Evolutionary conservation across 2,329 filamentous ascomycete genomes (phyloP).

Genomic region (Dothistroma septosporum): DNA sequence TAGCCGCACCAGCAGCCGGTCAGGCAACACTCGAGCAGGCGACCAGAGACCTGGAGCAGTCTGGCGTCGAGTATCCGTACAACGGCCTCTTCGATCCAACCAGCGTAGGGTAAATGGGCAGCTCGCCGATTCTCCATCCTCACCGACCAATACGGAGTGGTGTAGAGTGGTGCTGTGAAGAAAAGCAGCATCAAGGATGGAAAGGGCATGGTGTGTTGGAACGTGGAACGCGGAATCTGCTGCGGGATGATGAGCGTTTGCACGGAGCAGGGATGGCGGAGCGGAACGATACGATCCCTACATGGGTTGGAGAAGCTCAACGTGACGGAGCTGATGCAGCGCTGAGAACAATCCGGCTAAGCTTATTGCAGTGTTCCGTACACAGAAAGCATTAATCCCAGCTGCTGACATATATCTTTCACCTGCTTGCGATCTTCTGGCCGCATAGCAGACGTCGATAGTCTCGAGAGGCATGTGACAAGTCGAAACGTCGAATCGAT

Average conservation of each 20-base stretch:
- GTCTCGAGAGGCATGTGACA: too few species aligned
- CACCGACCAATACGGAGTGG: neutral
- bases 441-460: too few species aligned
- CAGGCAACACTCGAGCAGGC: conserved; percentile 17
- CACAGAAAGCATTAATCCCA: too few species aligned
- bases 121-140: neutral
- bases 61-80: conserved; percentile 11
- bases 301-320: neutral
- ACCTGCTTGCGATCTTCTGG: too few species aligned
- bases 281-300: neutral
- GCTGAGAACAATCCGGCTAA: neutral
- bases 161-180: neutral
- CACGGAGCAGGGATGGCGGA: neutral
- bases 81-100: conserved; percentile 13
- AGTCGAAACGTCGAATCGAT: neutral
- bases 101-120: neutral
- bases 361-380: neutral
- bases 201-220: neutral
- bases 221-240: too few species aligned
- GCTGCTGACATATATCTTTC: too few species aligned
- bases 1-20: neutral
- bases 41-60: conserved; percentile 9
- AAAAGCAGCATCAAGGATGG: neutral
- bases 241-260: neutral
- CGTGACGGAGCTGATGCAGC: neutral